Percentiles rank a stretch among this genome's conserved stretches.
Evolutionary conservation across 495 filamentous ascomycete genomes (phyloP).

Genomic region (Poronia punctata): DNA sequence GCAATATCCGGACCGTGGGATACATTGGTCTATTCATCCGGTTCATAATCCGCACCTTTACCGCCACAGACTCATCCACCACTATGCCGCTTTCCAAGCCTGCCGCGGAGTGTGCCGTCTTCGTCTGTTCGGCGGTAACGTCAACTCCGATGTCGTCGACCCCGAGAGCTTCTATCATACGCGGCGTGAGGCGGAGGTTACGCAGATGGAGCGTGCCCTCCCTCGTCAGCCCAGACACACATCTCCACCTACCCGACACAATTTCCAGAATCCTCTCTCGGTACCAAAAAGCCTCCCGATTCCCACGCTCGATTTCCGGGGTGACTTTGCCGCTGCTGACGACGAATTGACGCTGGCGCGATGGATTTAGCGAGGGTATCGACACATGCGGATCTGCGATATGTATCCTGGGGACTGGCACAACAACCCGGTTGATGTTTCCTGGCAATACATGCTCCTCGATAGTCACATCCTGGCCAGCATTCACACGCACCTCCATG

Average conservation of each 20-base stretch:
- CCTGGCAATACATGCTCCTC: conserved; percentile 65
- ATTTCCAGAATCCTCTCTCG: conserved; percentile 72
- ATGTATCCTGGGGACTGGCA: conserved; percentile 70
- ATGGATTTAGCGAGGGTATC: conserved; percentile 73
- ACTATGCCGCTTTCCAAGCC: conserved; percentile 44
- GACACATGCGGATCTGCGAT: conserved; percentile 67
- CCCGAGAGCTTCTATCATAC: conserved; percentile 79
- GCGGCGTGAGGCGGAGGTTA: conserved; percentile 58
- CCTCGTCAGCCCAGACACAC: conserved; percentile 46
- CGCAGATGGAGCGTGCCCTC: conserved; percentile 70
- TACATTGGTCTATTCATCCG: conserved; percentile 60
- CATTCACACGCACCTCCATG: conserved; percentile 52
- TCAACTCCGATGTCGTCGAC: conserved; percentile 73
- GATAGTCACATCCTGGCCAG: conserved; percentile 26
- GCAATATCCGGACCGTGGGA: conserved; percentile 70
- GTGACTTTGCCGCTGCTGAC: conserved; percentile 72
- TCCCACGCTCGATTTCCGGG: conserved; percentile 69
- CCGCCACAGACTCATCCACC: conserved; percentile 64
- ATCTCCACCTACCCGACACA: conserved; percentile 65
- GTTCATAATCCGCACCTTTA: conserved; percentile 64
- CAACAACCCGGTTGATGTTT: conserved; percentile 66
- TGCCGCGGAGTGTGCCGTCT: conserved; percentile 4
- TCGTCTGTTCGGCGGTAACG: conserved; percentile 43
- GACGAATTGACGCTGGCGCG: conserved; percentile 77
- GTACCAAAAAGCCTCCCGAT: conserved; percentile 88